Conservation (phyloP, 1,284 basidiomycete species). For the Hemileia vastatrix region DNA sequence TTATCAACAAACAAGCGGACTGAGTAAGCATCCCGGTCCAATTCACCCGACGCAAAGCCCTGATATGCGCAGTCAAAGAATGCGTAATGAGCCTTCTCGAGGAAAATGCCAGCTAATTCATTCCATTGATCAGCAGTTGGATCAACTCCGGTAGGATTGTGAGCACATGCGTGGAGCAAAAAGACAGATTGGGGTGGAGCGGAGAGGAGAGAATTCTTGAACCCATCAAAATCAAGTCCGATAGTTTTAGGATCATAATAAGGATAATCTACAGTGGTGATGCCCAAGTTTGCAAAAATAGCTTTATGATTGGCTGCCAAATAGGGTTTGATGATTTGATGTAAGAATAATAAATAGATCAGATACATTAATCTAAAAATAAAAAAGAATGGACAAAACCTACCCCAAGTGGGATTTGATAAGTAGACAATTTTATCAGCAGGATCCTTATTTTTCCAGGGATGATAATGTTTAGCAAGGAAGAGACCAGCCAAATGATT, state of each 20-base stretch:
- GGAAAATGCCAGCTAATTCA: conserved; percentile 63
- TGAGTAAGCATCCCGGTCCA: conserved; percentile 81
- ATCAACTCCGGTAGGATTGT: conserved; percentile 93
- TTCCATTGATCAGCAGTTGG: conserved; percentile 83
- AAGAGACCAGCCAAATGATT: conserved; percentile 86
- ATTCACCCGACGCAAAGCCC: conserved; percentile 74
- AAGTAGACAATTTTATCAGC: conserved; percentile 59
- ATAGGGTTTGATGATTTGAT: not conserved
- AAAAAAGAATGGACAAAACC: conserved; percentile 33
- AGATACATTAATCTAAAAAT: not conserved
- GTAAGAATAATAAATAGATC: not conserved
- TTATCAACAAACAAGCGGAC: conserved; percentile 76
- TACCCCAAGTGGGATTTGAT: conserved; percentile 88
- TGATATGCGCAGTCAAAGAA: conserved; percentile 97
- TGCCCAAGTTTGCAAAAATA: conserved; percentile 73
- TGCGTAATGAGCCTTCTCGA: conserved; percentile 68
- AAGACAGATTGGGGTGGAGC: conserved; percentile 66
- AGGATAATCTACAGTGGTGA: conserved; percentile 68
- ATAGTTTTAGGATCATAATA: conserved; percentile 88
- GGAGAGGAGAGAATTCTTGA: conserved; percentile 60
- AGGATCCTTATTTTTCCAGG: conserved; percentile 50
- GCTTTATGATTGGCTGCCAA: conserved; percentile 73
- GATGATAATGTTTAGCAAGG: conserved; percentile 72
- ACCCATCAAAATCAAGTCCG: conserved; percentile 69
- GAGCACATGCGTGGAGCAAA: conserved; percentile 84